phyloP scores from a whole-genome alignment of 179 eudicot genomes.

The Beta corolliflora region DNA sequence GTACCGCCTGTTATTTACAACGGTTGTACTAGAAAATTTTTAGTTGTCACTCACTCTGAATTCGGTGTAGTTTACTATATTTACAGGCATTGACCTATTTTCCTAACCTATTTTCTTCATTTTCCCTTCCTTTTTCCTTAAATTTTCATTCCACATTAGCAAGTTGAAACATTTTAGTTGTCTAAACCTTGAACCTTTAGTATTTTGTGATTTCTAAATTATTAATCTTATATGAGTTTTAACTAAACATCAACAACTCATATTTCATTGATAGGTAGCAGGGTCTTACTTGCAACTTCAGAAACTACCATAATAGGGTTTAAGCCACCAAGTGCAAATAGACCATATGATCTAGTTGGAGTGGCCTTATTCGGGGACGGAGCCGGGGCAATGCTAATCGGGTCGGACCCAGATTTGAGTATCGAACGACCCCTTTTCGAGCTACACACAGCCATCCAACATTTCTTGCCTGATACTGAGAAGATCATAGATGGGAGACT shows the following conservation, averaged over 20 bases:
- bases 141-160: no score
- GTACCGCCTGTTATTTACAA: no score
- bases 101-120: no score
- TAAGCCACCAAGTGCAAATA: conserved; percentile 69
- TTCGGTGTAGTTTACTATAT: no score
- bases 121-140: no score
- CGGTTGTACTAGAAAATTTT: no score
- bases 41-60: no score
- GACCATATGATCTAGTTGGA: conserved; percentile 90
- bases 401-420: conserved; percentile 44
- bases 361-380: conserved; percentile 94
- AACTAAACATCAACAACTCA: not conserved
- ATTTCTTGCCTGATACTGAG: conserved; percentile 79
- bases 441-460: conserved; percentile 76
- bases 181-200: no score
- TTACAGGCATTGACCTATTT: no score
- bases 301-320: conserved; percentile 94
- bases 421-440: conserved; percentile 74
- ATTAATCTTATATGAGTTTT: not conserved
- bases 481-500: conserved; percentile 82
- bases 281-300: conserved; percentile 80
- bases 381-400: conserved; percentile 84
- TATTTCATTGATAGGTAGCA: conserved; percentile 35
- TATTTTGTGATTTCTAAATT: no score
- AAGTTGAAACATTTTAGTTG: no score